These are phyloP conservation scores for Candida pseudofarinosa DNA, from an alignment of 805 yeast species.

Conservation along the genomic window DNA sequence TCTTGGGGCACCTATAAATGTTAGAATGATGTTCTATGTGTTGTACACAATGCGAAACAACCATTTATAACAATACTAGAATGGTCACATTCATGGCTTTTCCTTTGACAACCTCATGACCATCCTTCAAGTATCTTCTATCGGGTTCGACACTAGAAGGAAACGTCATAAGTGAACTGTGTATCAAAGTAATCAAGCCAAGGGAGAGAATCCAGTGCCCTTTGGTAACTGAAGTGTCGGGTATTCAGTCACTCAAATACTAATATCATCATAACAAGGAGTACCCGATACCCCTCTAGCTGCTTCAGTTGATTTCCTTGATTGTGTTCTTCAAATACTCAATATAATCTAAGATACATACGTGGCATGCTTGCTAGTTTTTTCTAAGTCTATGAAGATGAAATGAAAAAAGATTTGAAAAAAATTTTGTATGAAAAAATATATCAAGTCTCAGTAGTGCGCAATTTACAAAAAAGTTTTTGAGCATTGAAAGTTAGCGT, in stretches of 20 bases:
- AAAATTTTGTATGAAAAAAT: background rate
- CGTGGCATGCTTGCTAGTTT: slow-evolving; percentile 55
- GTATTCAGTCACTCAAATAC: slow-evolving; percentile 58
- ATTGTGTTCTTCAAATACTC: background rate
- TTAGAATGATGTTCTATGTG: slow-evolving; percentile 16
- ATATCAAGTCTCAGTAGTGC: background rate
- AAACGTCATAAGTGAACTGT: background rate
- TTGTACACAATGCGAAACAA: background rate
- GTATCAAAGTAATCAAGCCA: background rate
- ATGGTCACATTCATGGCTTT: background rate
- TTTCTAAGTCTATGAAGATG: slow-evolving; percentile 8
- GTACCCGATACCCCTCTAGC: slow-evolving; percentile 67
- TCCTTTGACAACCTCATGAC: background rate
- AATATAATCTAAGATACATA: slow-evolving; percentile 33
- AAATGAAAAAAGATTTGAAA: slow-evolving; percentile 6
- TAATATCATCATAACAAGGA: slow-evolving; percentile 28
- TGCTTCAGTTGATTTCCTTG: background rate
- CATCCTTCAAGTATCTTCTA: too few relatives aligned
- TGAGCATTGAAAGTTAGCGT: background rate
- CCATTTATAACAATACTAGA: background rate
- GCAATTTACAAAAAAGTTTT: background rate
- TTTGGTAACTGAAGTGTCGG: slow-evolving; percentile 79
- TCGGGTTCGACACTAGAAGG: too few relatives aligned
- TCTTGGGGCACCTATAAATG: slow-evolving; percentile 86
- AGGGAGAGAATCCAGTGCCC: background rate